These are phyloP conservation scores for Imleria badia DNA, from an alignment of 768 basidiomycete species.

Conservation along the genomic window DNA sequence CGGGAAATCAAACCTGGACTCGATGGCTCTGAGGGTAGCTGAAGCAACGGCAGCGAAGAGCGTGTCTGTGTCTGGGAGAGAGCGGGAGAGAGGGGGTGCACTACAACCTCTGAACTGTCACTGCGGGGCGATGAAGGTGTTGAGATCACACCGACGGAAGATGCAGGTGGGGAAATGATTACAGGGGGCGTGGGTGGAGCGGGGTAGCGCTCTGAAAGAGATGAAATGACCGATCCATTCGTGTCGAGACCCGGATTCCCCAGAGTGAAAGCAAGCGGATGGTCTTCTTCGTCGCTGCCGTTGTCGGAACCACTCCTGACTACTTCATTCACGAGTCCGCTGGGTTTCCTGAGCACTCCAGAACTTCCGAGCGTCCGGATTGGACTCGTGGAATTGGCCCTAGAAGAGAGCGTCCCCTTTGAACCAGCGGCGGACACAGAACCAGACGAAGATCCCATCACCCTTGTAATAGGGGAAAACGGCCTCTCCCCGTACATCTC, in stretches of 20 bases:
- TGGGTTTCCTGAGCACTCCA: constrained; percentile 12
- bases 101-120: constrained; percentile 13
- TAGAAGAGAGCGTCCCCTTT: constrained; percentile 8
- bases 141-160: constrained; percentile 25
- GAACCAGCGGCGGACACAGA: not conserved
- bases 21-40: constrained; percentile 2
- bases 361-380: constrained; percentile 7
- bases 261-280: not conserved
- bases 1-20: not conserved
- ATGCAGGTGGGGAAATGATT: constrained; percentile 25
- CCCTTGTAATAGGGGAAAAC: constrained; percentile 27
- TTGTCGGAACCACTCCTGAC: not conserved
- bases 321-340: constrained; percentile 20
- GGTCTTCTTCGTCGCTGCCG: not conserved
- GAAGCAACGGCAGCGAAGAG: constrained; percentile 11
- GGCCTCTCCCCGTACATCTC: constrained; percentile 28
- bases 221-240: constrained; percentile 17
- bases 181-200: constrained; percentile 29
- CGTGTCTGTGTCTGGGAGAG: not conserved
- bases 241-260: not conserved
- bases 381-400: constrained; percentile 11
- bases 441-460: constrained; percentile 19
- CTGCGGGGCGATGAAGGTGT: constrained; percentile 23
- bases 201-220: constrained; percentile 33
- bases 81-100: not conserved